Evolutionary conservation across 1,139 yeast species (phyloP), one percentile per base, ranked within the genome.

Genomic region (Oligophagozyma castellii): DNA sequence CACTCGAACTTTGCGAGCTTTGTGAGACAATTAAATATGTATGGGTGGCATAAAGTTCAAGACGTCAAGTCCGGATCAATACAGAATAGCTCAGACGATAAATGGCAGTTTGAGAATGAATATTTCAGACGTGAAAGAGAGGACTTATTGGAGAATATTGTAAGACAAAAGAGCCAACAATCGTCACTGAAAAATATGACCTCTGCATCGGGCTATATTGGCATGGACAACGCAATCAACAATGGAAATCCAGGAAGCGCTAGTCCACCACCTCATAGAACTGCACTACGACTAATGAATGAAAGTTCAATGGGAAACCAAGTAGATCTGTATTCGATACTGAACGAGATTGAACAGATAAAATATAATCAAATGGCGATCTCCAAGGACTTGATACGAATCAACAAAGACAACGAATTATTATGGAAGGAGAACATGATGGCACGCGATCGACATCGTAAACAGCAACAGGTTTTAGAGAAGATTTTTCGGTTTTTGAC

Each of bases 1-100:
- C 96, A 89, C 56, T 73, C 84, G 34, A 89, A 89, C 57, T 86
- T 83, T 57, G 92, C 96, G 23, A 73, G 89, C 42, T 89, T 89
- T 60, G 96, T 86, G 5, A 70, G 96, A 35, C 96, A 86, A 51
- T 62, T 89, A 44, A 89, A 89, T 61, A 86, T 89, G 63, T 89
- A 89, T 48, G 98, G 92, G 44, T 89, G 93, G 66, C 96, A 89
- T 58, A 89, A 89, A 56, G 93, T 89, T 4, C 38, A 76, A 72
- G 57, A 66, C 65, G 40, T 59, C 55, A 46, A 58, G 55, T 35
- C 54, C 22, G 56, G 55, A 4, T 48, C 55, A 2, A 48, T 43
- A n/a, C 51, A 48, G 31, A 49, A 40, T 28, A 51, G 50, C 27
- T 32, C 42, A 14, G 56, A 51, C 31, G 56, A 52, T 30, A 44